Base-by-base conservation (phyloP, 2,329 filamentous ascomycete species). In the Sarocladium brachiariae region DNA sequence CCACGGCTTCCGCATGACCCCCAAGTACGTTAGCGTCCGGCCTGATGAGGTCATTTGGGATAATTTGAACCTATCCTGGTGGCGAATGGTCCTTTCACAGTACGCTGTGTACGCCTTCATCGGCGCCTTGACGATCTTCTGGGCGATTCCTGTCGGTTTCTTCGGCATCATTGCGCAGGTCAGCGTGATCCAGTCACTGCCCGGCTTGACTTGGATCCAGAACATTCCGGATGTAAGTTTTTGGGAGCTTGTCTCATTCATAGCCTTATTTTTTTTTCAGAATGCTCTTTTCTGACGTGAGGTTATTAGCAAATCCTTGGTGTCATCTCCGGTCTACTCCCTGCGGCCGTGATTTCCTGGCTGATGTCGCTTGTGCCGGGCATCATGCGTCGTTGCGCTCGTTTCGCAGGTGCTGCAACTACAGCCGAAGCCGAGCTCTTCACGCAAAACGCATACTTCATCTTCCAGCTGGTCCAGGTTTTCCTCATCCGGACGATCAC, bases 381-480 rank as follows among this genome's bases (percentile, higher is more conserved):
- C 4, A 60, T 70, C 50, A 89, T 52, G 86, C 87, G 48, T 61
- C 68, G 25, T 0, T 86, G 88, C 65, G 91, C 91, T 54, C 90
- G 83, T 63, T 66, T 87, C 31, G 78, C 87, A 35, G 92, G 92
- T 52, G 85, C 85, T 55, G 88, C 90, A 7, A 92, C 89, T 1
- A 67, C 83, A 14, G 86, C 89, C 1, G 80, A 85, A 8, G 82
- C 93, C 13, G 93, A 99, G 68, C 74, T 96, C 9, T 90, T 88
- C 54, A 91, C 89, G 0, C 89, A 97, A 64, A 95, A 92, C 63
- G 86, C 83, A 59, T 97, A 95, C 74, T 97, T 96, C 61, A 80
- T 79, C 53, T 95, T 95, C 72, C 88, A 93, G 66, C 81, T 96
- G 38, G 74, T 96, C 14, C 90, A 97, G 65, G 88, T 96, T 30